Percentiles rank a stretch among this genome's conserved stretches.
Evolutionary conservation across 345 rosid species (phyloP).

Genomic region (Sisymbrium irio): DNA sequence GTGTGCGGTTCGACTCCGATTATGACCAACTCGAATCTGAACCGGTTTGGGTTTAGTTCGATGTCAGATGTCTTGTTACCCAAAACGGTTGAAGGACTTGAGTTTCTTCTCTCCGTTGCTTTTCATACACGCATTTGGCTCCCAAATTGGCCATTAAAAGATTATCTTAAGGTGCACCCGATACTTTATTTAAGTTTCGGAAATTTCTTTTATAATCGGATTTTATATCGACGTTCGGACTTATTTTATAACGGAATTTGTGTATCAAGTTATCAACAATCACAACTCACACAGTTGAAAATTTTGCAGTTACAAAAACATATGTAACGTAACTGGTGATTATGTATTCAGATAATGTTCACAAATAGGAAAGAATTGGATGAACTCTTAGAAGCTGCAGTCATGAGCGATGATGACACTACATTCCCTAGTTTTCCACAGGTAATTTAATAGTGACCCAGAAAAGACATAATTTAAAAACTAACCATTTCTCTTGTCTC

Average conservation of each 20-base stretch:
- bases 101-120: conserved; percentile 63
- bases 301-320: too few species aligned
- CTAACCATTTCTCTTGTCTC: too few species aligned
- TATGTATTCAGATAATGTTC: conserved; percentile 56
- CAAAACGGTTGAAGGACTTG: conserved; percentile 54
- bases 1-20: conserved; percentile 66
- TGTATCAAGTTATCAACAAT: too few species aligned
- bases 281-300: too few species aligned
- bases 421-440: conserved; percentile 57
- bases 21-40: conserved; percentile 53
- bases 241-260: too few species aligned
- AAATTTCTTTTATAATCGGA: background rate
- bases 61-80: conserved; percentile 74
- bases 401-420: conserved; percentile 58
- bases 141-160: conserved; percentile 62
- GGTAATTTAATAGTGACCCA: conserved; percentile 31
- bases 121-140: conserved; percentile 74
- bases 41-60: conserved; percentile 61
- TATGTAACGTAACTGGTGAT: background rate
- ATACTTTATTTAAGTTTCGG: background rate
- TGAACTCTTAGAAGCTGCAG: conserved; percentile 62
- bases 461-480: too few species aligned
- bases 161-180: conserved; percentile 60
- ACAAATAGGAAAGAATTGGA: conserved; percentile 66
- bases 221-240: conserved; percentile 11